Conservation (phyloP, 2,329 filamentous ascomycete species). For the Herpotrichia juniperi region DNA sequence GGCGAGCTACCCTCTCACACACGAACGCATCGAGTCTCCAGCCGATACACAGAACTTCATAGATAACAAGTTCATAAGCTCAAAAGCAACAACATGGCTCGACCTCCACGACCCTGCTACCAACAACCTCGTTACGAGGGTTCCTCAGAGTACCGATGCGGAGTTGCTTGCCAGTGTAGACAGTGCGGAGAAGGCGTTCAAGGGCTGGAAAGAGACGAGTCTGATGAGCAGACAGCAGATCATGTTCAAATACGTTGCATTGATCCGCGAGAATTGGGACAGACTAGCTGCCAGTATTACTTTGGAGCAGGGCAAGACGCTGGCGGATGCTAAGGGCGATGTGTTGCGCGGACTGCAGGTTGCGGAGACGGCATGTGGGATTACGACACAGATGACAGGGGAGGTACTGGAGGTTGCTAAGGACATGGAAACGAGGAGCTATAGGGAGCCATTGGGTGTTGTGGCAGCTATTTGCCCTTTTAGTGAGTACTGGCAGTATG, state of each 20-base stretch:
- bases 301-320: conserved; percentile 87
- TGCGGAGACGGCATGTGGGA: conserved; percentile 80
- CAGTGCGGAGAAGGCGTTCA: conserved; percentile 77
- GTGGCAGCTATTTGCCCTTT: conserved; percentile 87
- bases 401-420: conserved; percentile 85
- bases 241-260: conserved; percentile 83
- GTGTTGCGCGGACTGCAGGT: conserved; percentile 84
- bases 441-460: conserved; percentile 81
- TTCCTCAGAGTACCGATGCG: conserved; percentile 79
- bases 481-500: conserved; percentile 60
- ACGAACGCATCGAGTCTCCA: conserved; percentile 72
- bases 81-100: conserved; percentile 73
- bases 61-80: conserved; percentile 77
- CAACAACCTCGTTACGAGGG: conserved; percentile 82
- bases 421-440: conserved; percentile 87
- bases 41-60: conserved; percentile 80
- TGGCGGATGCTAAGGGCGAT: conserved; percentile 81
- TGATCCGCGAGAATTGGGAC: conserved; percentile 87
- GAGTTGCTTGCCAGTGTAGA: conserved; percentile 78
- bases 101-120: conserved; percentile 83
- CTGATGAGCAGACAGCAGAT: conserved; percentile 79
- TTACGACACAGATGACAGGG: conserved; percentile 81
- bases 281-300: conserved; percentile 83
- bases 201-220: conserved; percentile 73
- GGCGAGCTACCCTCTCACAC: conserved; percentile 70